phyloP scores from a whole-genome alignment of 805 yeast species.

The Hanseniaspora thailandica region DNA sequence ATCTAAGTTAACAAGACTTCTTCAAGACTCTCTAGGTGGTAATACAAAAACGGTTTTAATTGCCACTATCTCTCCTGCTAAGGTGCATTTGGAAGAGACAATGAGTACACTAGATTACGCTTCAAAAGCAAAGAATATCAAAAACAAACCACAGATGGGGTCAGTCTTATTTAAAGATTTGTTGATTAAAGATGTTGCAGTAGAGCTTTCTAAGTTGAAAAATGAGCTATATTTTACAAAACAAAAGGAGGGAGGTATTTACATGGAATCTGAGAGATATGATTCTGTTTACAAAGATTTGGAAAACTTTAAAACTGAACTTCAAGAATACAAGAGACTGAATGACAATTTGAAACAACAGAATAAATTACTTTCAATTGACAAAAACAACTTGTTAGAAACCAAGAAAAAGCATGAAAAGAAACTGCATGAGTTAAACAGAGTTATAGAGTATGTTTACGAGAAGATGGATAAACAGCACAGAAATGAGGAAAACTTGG shows the following conservation, averaged over 20 bases:
- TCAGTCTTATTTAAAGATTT: conserved; percentile 44
- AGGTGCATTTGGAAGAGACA: conserved; percentile 66
- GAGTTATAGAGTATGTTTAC: conserved; percentile 22
- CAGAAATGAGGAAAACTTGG: conserved; percentile 23
- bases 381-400: conserved; percentile 24
- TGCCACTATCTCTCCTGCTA: conserved; percentile 80
- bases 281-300: conserved; percentile 38
- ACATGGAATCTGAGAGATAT: conserved; percentile 49
- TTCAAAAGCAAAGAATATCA: conserved; percentile 69
- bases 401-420: conserved; percentile 23
- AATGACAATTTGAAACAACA: conserved; percentile 33
- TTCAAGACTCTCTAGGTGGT: conserved; percentile 81
- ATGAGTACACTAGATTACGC: conserved; percentile 80
- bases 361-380: conserved; percentile 25
- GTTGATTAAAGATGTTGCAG: conserved; percentile 38
- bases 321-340: conserved; percentile 36
- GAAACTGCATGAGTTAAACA: conserved; percentile 22
- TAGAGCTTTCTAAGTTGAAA: conserved; percentile 38
- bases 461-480: conserved; percentile 23
- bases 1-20: conserved; percentile 59
- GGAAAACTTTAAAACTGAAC: conserved; percentile 40
- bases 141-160: conserved; percentile 58
- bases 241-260: conserved; percentile 48
- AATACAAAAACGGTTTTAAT: conserved; percentile 75
- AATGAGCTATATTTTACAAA: conserved; percentile 53